Evolutionary conservation across 192 early-diverging fungal genomes (phyloP), one percentile per base, ranked within the genome.

Genomic region (Umbelopsis isabellina): DNA sequence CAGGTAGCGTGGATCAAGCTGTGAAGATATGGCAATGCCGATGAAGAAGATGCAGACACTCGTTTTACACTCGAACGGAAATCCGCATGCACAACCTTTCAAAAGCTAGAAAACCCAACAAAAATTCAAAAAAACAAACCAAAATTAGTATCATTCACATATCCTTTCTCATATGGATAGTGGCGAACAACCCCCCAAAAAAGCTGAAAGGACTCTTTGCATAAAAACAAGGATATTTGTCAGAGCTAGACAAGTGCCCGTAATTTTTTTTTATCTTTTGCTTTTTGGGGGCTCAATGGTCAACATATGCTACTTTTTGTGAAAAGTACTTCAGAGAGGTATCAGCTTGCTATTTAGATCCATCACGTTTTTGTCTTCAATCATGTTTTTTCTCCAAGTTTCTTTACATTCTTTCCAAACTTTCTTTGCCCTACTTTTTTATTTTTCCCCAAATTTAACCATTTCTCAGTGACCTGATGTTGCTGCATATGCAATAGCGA

Each of bases 1-100:
- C 94, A 5, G 96, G 94, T 3, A 90, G 88, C 35, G 93, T 95
- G 27, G 93, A 97, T 75, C 85, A 88, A 44, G 78, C 80, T n/a
- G 85, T 93, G 12, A 90, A 87, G 67, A 78, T 95, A 8, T 95
- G 94, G 93, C 85, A 84, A 71, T 90, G 87, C 70, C 84, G 87
- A 68, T 88, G 55, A 82, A 55, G 67, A 69, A 48, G 3, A 35
- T 8, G 33, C n/a, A 33, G 21, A 41, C 10, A 6, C 6, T 10
- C 37, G 1, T 41, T 41, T 41, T 41, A 41, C 6, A 41, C 37
- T 41, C 37, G 37, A 10, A 41, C 10, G 10, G 27, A 30, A 30
- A 30, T 30, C 37, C 37, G 37, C 37, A 41, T 5, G 37, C 10
- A 41, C 37, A 41, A 30, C 27, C 37, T 41, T 41, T 41, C 10